Base-by-base conservation (phyloP, 768 basidiomycete genomes). In the Xerocomellus amylosporus region DNA sequence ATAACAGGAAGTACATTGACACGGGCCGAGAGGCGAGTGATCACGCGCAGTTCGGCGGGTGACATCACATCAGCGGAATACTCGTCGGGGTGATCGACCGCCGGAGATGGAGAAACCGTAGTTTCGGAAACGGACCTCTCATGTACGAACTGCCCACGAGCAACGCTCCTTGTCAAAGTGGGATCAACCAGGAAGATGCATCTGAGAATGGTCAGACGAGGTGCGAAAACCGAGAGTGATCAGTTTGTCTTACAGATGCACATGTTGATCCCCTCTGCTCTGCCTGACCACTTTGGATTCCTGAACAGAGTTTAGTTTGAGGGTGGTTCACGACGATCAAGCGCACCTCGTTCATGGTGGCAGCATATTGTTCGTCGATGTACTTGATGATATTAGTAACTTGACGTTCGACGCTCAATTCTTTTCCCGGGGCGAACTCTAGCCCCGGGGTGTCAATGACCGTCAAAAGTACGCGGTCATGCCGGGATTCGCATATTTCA, bases 101-200 rank as follows among this genome's bases (percentile, higher is more conserved):
- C 77, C 24, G 73, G 77, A 63, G 77, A 72, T 7, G 30, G 49
- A 28, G 83, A 82, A 48, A 88, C 74, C 1, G 84, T 86, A 34
- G 82, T 76, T 58, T 88, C 84, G n/a, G 88, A 89, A 44, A 79
- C 82, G 40, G 81, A 77, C 64, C 79, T 82, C 34, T 71, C 68
- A 9, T 83, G 83, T 15, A 77, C 64, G 5, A 79, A 76, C 51
- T 75, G 73, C 2, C 76, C 76, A 48, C 77, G 79, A 53, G 84
- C 78, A 39, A 80, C 75, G 48, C 78, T 70, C 33, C 74, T 71
- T 5, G 82, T 79, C 75, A 82, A 77, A 61, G 92, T 80, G 13
- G 91, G 90, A 64, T 93, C 89, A 63, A 92, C 79, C 81, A 92
- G 79, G 71, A 93, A 93, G 55, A 93, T 88, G 67, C 87, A 90